Conservation (phyloP, 208 protist species). For the Trypanosoma lewisi region DNA sequence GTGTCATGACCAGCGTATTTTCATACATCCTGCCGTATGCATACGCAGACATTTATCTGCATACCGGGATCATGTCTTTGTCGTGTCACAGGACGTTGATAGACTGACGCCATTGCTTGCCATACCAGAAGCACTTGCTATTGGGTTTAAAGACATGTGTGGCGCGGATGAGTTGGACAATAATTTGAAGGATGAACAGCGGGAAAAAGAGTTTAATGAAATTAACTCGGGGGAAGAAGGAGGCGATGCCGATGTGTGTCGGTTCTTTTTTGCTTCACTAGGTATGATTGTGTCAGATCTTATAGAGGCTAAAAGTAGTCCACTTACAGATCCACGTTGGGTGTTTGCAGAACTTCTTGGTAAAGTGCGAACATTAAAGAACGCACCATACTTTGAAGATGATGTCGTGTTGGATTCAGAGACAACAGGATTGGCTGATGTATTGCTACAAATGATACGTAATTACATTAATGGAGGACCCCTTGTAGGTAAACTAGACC, state of each 20-base stretch:
- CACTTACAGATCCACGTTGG: conserved; percentile 65
- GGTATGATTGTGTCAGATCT: conserved; percentile 88
- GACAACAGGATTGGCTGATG: conserved; percentile 73
- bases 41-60: conserved; percentile 35
- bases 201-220: conserved; percentile 74
- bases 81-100: conserved; percentile 48
- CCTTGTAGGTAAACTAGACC: conserved; percentile 81
- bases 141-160: conserved; percentile 67
- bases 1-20: conserved; percentile 79
- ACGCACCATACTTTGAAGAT: conserved; percentile 87
- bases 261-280: conserved; percentile 85
- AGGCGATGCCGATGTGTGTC: conserved; percentile 73
- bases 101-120: conserved; percentile 72
- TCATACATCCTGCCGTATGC: conserved; percentile 65
- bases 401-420: conserved; percentile 55
- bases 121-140: conserved; percentile 69
- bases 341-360: conserved; percentile 67
- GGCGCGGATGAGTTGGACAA: conserved; percentile 36
- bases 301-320: conserved; percentile 71
- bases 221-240: conserved; percentile 44
- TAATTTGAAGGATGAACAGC: conserved; percentile 57
- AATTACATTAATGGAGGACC: conserved; percentile 90
- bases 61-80: conserved; percentile 80
- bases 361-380: conserved; percentile 73
- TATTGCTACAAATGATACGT: conserved; percentile 90